Evolutionary conservation across 805 yeast species (phyloP), one percentile per base, ranked within the genome.

Genomic region (Zygosaccharomyces siamensis): DNA sequence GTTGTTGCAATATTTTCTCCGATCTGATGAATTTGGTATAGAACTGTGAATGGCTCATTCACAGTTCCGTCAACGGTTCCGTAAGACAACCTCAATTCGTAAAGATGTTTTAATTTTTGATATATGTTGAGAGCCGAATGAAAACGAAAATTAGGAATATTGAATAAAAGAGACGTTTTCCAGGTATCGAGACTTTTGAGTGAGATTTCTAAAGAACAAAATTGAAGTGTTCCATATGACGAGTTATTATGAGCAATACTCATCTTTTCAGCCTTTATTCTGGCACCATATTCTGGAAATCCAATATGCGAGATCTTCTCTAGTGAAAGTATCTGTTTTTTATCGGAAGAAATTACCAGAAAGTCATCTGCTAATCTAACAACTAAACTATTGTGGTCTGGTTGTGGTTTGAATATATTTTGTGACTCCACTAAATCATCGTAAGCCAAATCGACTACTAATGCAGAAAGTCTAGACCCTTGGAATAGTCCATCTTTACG

Each of bases 321-420:
- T 36, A 75, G 62, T 2, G 46, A 48, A 1, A 48, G 37, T 0
- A 81, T 72, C 8, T 62, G 57, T 0, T 49, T 45, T 8, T 56
- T 24, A 31, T 72, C 61, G 0, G 80, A 70, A 0, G 93, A 76
- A 0, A 90, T 66, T n/a, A 88, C 71, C 24, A 90, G 61, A 58
- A 90, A 90, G 62, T 90, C 98, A 66, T 90, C 98, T 0, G 89
- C 95, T 18, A 87, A 64, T 46, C 97, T 67, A 6, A 88, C 48
- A 2, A 88, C 61, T 2, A 75, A 50, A 12, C 75, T 66, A 2
- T 64, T 57, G 5, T 56, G 50, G 2, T 52, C 44, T 1, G 52
- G 31, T n/a, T 62, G 35, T 35, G 60, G 58, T 59, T 54, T 20
- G 71, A 69, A 55, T 57, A 56, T 42, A 54, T 51, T 3, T 30